Evolutionary conservation across 148 eudicot genomes (phyloP).

Genomic region (Amaranthus hypochondriacus): DNA sequence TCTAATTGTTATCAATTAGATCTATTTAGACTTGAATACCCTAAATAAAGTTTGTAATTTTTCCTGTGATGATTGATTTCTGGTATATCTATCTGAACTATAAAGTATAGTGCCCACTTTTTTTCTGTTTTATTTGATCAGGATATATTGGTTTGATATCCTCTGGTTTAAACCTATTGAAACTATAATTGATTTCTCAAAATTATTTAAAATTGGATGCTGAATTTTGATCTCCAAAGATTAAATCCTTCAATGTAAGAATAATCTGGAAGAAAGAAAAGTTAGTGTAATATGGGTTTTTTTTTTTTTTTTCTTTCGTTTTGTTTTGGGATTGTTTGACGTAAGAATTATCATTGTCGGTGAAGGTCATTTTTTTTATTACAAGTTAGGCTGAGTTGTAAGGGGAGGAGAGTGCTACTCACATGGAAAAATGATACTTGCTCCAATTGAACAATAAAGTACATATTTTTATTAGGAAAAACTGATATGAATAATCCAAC

Average conservation of each 20-base stretch:
- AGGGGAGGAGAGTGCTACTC: too few species aligned
- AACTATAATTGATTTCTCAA: background rate
- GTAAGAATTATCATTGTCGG: background rate
- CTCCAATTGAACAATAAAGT: too few species aligned
- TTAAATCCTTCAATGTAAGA: background rate
- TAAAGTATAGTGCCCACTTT: too few species aligned
- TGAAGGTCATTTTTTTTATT: background rate
- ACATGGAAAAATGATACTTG: too few species aligned
- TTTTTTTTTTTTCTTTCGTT: background rate
- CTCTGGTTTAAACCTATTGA: background rate
- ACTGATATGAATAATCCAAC: too few species aligned
- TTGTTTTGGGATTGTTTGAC: background rate
- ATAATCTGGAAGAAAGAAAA: background rate
- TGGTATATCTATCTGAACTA: too few species aligned
- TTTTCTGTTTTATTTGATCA: conserved; percentile 1
- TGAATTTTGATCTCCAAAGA: background rate
- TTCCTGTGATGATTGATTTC: too few species aligned
- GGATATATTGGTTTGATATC: background rate
- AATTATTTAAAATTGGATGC: background rate
- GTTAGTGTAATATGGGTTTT: background rate
- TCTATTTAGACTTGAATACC: background rate
- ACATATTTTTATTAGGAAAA: too few species aligned
- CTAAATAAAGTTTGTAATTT: too few species aligned
- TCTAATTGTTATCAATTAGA: background rate
- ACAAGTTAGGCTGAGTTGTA: background rate